phyloP scores from a whole-genome alignment of 1,139 yeast genomes.

The Arxiozyma slooffiae region DNA sequence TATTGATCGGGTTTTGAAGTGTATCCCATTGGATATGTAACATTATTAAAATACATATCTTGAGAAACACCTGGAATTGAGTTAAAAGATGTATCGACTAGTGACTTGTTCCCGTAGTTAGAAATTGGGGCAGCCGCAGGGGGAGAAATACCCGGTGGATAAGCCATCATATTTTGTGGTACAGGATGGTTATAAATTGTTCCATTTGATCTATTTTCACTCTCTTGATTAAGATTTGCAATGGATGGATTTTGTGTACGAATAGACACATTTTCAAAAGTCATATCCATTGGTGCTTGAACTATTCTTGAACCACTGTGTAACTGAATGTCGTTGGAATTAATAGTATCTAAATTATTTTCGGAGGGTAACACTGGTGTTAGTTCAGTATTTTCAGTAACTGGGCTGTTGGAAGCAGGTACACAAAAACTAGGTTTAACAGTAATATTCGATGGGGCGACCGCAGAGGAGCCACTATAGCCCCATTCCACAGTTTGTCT shows the following conservation, averaged over 20 bases:
- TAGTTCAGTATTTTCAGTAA: neutral
- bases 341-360: neutral
- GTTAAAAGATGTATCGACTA: neutral
- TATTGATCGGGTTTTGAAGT: neutral
- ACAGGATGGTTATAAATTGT: neutral
- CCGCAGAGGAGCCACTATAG: conserved; percentile 28
- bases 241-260: neutral
- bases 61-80: neutral
- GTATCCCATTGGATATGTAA: neutral
- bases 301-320: neutral
- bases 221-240: neutral
- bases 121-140: neutral
- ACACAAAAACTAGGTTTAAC: conserved; percentile 19
- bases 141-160: neutral
- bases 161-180: neutral
- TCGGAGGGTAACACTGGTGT: neutral
- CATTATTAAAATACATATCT: neutral
- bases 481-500: conserved; percentile 11
- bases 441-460: conserved; percentile 22
- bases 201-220: neutral
- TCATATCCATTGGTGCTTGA: neutral
- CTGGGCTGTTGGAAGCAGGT: neutral
- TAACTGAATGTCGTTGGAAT: neutral
- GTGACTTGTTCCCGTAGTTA: neutral
- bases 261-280: neutral